A percentile compares a stretch with the other conserved stretches of the same genome.
phyloP scores from a whole-genome alignment of 2,329 filamentous ascomycete species.

The Colletotrichum endophyticum region DNA sequence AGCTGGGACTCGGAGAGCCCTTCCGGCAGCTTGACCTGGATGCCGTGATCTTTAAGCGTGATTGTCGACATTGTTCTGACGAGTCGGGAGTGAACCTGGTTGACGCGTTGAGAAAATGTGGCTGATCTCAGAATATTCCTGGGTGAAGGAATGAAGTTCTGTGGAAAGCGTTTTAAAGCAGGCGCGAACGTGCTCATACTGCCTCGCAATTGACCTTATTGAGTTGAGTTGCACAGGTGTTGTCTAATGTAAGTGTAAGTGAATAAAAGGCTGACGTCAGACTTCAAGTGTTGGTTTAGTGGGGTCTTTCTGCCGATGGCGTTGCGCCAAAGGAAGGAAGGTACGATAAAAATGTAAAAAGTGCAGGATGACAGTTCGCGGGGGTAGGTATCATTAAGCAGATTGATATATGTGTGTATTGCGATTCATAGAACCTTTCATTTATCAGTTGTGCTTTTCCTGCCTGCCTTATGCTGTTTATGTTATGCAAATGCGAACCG shows the following conservation, averaged over 20 bases:
- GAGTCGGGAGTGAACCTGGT: accelerated
- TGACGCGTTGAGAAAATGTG: background rate
- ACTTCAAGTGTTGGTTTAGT: background rate
- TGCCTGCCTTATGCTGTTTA: background rate
- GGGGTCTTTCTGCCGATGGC: background rate
- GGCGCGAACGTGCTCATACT: background rate
- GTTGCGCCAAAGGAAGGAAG: background rate
- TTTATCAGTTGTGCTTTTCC: background rate
- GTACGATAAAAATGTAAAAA: background rate
- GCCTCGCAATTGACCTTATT: background rate
- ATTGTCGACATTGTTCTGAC: slow-evolving; percentile 43
- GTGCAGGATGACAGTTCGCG: background rate
- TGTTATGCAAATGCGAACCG: background rate
- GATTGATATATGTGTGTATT: background rate
- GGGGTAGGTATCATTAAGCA: accelerated
- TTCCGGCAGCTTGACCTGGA: slow-evolving; percentile 48
- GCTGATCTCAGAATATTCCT: background rate
- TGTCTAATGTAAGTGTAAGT: background rate
- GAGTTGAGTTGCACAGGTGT: background rate
- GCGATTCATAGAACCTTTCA: background rate
- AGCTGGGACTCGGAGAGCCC: slow-evolving; percentile 51
- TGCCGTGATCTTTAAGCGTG: slow-evolving; percentile 37
- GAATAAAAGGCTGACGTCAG: slow-evolving; percentile 5
- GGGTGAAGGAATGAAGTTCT: background rate
- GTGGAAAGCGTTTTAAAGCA: background rate